phyloP scores from a whole-genome alignment of 495 filamentous ascomycete species.

The Xylaria palmicola region DNA sequence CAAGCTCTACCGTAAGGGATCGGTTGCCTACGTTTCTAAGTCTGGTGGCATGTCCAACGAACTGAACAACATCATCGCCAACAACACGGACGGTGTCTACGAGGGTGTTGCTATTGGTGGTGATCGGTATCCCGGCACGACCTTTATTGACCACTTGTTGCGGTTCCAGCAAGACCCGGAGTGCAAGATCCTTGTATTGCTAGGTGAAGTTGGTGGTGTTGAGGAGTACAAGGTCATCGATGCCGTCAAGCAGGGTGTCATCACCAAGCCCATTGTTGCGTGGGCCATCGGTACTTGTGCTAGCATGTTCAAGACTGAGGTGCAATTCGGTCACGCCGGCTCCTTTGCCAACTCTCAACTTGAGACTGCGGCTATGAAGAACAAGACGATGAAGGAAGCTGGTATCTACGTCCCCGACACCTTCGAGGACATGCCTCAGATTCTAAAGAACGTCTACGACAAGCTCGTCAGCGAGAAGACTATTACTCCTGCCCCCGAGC shows the following conservation, averaged over 20 bases:
- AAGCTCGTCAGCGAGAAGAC: slow-evolving; percentile 77
- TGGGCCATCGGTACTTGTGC: slow-evolving; percentile 99
- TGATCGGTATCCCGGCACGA: slow-evolving; percentile 97
- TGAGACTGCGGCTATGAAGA: slow-evolving; percentile 94
- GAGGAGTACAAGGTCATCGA: slow-evolving; percentile 99
- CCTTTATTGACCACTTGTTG: slow-evolving; percentile 97
- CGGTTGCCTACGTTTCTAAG: slow-evolving; percentile 98
- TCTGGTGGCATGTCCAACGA: slow-evolving; percentile 99
- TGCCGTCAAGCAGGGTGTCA: slow-evolving; percentile 87
- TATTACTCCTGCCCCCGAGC: slow-evolving; percentile 83
- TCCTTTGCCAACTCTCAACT: slow-evolving; percentile 98
- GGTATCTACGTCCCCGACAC: slow-evolving; percentile 93
- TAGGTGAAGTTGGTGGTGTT: slow-evolving; percentile 98
- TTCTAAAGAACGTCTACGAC: slow-evolving; percentile 78
- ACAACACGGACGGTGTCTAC: slow-evolving; percentile 94
- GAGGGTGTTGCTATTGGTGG: slow-evolving; percentile 99
- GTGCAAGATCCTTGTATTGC: slow-evolving; percentile 93
- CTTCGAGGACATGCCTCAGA: slow-evolving; percentile 87
- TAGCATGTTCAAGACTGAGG: slow-evolving; percentile 99
- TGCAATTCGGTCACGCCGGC: slow-evolving; percentile 98
- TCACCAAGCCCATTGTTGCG: slow-evolving; percentile 97
- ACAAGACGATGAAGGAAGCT: slow-evolving; percentile 91
- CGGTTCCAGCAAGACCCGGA: slow-evolving; percentile 92
- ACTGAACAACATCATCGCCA: slow-evolving; percentile 97
- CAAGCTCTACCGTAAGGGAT: slow-evolving; percentile 98